phyloP scores from a whole-genome alignment of 2,329 filamentous ascomycete genomes.

The Aspergillus sp. region DNA sequence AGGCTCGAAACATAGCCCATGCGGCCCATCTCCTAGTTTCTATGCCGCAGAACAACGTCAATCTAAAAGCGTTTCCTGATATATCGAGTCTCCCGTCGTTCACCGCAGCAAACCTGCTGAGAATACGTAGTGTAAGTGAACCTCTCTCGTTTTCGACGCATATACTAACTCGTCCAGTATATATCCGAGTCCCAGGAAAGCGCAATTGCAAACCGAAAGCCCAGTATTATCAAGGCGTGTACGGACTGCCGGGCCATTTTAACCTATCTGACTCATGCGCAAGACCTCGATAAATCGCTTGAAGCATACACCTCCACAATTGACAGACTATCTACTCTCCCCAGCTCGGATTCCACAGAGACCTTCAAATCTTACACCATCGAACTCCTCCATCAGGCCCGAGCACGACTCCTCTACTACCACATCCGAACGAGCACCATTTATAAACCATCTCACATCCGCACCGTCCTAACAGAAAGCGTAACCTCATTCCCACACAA shows the following conservation, averaged over 20 bases:
- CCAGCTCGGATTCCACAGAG: slow-evolving; percentile 39
- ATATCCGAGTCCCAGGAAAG: slow-evolving; percentile 58
- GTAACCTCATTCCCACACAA: slow-evolving; percentile 70
- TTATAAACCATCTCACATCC: slow-evolving; percentile 67
- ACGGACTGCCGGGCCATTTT: slow-evolving; percentile 66
- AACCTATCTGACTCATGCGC: slow-evolving; percentile 59
- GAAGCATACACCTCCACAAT: slow-evolving; percentile 45
- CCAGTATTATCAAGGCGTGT: slow-evolving; percentile 53
- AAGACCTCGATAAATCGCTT: slow-evolving; percentile 38
- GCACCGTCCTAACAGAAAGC: slow-evolving; percentile 61
- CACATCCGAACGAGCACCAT: slow-evolving; percentile 63
- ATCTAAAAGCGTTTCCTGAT: slow-evolving; percentile 30
- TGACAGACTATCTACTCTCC: slow-evolving; percentile 42
- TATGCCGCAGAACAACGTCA: slow-evolving; percentile 37
- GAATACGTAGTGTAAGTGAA: slow-evolving; percentile 39
- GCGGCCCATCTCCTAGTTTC: slow-evolving; percentile 42
- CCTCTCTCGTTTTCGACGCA: background rate
- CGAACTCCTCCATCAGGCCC: slow-evolving; percentile 69
- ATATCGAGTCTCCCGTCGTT: slow-evolving; percentile 17
- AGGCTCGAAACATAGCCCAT: slow-evolving; percentile 34
- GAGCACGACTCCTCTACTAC: slow-evolving; percentile 64
- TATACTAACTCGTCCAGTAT: slow-evolving; percentile 54
- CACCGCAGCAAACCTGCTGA: slow-evolving; percentile 37
- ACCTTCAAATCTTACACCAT: slow-evolving; percentile 34
- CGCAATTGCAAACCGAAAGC: slow-evolving; percentile 52